Evolutionary conservation across 73 alveolate genomes (phyloP).

Genomic region (Blepharisma japonicum): DNA sequence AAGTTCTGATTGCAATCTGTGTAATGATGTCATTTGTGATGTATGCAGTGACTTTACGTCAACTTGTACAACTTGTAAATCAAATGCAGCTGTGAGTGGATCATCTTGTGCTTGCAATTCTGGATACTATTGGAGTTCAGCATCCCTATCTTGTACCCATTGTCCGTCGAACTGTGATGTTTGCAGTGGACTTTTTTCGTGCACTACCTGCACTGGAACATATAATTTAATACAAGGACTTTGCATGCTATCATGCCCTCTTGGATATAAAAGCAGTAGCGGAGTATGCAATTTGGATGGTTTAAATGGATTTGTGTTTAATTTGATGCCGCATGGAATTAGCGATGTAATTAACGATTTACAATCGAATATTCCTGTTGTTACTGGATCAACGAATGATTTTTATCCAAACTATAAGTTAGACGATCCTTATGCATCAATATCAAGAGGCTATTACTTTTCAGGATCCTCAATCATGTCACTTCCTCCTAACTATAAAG

Average conservation of each 20-base stretch:
- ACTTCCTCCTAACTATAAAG: conserved; percentile 22
- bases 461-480: conserved; percentile 3
- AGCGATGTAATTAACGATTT: neutral
- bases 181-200: neutral
- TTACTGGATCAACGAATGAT: neutral
- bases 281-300: conserved; percentile 3
- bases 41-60: neutral
- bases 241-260: neutral
- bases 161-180: neutral
- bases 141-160: neutral
- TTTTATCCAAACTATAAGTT: conserved; percentile 5
- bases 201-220: neutral
- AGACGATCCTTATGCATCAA: neutral
- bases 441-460: conserved; percentile 12
- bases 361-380: neutral
- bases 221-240: neutral
- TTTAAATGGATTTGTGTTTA: neutral
- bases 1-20: neutral
- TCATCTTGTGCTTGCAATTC: neutral
- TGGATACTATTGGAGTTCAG: neutral
- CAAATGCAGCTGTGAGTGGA: neutral
- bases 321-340: neutral
- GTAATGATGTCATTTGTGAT: neutral
- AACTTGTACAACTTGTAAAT: neutral
- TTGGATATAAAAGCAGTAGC: conserved; percentile 3